Evolutionary conservation across 768 basidiomycete species (phyloP).

Genomic region (Lactarius akahatsu): DNA sequence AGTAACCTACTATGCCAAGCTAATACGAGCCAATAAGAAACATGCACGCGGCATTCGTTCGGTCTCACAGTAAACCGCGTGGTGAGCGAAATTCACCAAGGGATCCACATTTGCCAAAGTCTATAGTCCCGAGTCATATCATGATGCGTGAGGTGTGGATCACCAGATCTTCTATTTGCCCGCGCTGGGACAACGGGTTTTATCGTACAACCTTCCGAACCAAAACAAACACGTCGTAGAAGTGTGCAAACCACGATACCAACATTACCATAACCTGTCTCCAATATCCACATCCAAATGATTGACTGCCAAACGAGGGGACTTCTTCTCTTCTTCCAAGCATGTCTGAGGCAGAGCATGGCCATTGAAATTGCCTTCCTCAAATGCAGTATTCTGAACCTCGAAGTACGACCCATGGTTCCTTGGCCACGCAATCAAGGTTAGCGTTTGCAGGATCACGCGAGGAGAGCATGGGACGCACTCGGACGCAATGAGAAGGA

Average conservation of each 20-base stretch:
- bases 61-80: too few species aligned
- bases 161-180: background rate
- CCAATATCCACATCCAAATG: background rate
- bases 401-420: slow-evolving; percentile 65
- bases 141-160: background rate
- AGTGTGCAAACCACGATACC: too few species aligned
- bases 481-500: slow-evolving; percentile 78
- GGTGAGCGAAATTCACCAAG: too few species aligned
- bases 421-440: slow-evolving; percentile 21
- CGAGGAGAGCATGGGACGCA: slow-evolving; percentile 38
- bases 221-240: background rate
- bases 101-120: background rate
- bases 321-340: slow-evolving; percentile 1
- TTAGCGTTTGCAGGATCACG: background rate
- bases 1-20: background rate
- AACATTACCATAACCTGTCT: background rate
- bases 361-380: slow-evolving; percentile 39
- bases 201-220: background rate
- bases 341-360: background rate
- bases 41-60: background rate
- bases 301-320: background rate
- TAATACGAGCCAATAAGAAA: background rate
- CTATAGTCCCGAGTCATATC: background rate
- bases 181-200: background rate
- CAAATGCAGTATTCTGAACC: slow-evolving; percentile 72